Conservation (phyloP, 2,329 filamentous ascomycete genomes). For the Botrytis sinoallii region DNA sequence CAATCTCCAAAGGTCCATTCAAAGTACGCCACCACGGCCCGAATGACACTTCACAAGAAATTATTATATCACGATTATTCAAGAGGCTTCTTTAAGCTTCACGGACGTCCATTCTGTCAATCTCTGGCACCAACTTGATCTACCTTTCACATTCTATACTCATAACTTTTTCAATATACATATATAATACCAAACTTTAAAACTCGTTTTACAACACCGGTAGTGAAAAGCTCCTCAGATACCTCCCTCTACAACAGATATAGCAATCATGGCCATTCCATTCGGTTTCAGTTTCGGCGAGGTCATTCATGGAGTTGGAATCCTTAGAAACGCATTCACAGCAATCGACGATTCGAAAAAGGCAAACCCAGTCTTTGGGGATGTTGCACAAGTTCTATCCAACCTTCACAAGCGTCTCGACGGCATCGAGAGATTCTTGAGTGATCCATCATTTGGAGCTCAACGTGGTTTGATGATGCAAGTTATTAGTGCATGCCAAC, state of each 20-base stretch:
- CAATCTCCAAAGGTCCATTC: background rate
- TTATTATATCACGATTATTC: slow-evolving; percentile 16
- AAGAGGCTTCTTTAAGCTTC: slow-evolving; percentile 19
- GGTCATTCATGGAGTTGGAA: slow-evolving; percentile 17
- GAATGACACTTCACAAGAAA: slow-evolving; percentile 20
- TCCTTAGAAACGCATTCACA: slow-evolving; percentile 15
- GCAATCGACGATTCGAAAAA: slow-evolving; percentile 13
- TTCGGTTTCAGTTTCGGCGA: slow-evolving; percentile 19
- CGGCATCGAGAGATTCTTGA: slow-evolving; percentile 16
- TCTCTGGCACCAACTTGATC: slow-evolving; percentile 12
- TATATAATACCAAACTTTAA: background rate
- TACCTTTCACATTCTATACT: background rate
- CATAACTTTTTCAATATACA: background rate
- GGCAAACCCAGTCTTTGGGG: slow-evolving; percentile 10
- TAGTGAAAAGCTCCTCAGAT: background rate
- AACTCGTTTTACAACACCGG: background rate
- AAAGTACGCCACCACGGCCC: slow-evolving; percentile 1
- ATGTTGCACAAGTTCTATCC: slow-evolving; percentile 15
- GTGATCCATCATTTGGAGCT: slow-evolving; percentile 5
- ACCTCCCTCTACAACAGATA: background rate
- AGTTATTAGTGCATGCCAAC: slow-evolving; percentile 15
- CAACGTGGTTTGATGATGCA: slow-evolving; percentile 19
- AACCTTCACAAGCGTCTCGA: slow-evolving; percentile 14
- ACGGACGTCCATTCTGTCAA: slow-evolving; percentile 14
- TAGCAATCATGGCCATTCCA: slow-evolving; percentile 15